phyloP scores from a whole-genome alignment of 2,329 filamentous ascomycete genomes.

The Colletotrichum eleusines region DNA sequence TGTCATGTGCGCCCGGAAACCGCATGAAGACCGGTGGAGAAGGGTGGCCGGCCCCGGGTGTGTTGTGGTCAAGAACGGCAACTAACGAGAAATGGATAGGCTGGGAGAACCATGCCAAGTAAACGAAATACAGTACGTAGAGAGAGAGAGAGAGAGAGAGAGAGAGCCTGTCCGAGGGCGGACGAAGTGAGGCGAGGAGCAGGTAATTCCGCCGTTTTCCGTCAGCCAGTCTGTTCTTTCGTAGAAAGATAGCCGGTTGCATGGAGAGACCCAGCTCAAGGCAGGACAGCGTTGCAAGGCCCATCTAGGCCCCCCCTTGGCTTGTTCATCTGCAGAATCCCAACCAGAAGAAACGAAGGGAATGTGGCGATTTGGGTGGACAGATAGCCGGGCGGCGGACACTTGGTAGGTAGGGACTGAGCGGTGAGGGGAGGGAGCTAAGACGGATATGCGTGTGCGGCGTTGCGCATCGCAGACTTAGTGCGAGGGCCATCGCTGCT shows the following conservation, averaged over 20 bases:
- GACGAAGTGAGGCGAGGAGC: conserved; percentile 32
- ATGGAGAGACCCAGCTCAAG: conserved; percentile 37
- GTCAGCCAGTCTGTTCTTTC: conserved; percentile 9
- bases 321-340: conserved; percentile 34
- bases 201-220: not conserved
- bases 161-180: conserved; percentile 26
- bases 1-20: conserved; percentile 41
- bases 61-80: conserved; percentile 30
- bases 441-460: conserved; percentile 41
- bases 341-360: conserved; percentile 25
- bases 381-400: conserved; percentile 1
- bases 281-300: conserved; percentile 34
- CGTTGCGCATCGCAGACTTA: conserved; percentile 42
- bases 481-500: conserved; percentile 40
- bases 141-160: too few relatives aligned
- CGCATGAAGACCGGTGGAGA: conserved; percentile 37
- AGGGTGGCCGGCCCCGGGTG: conserved; percentile 27
- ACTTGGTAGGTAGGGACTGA: conserved; percentile 14
- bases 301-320: conserved; percentile 34
- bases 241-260: conserved; percentile 22
- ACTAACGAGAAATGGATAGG: conserved; percentile 36
- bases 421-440: conserved; percentile 40
- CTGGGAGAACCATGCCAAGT: conserved; percentile 35
- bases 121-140: conserved; percentile 40
- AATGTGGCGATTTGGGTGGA: conserved; percentile 29